Percentiles rank a stretch among this genome's conserved stretches.
Evolutionary conservation across 2,329 filamentous ascomycete genomes (phyloP).

Genomic region (Talaromyces sp.): DNA sequence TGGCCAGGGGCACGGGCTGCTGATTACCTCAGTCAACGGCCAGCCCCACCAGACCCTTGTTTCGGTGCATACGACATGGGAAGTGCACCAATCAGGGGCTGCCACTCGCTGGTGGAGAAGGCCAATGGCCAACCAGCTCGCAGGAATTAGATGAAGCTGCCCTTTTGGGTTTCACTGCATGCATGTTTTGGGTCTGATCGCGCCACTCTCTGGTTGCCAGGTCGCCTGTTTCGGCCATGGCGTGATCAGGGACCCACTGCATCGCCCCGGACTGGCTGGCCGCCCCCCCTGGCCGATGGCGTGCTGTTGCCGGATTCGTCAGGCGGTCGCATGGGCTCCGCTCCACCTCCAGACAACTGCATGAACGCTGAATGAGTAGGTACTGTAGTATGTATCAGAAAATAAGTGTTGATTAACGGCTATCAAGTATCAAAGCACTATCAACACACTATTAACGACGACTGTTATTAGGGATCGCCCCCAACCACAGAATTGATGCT

Average conservation of each 20-base stretch:
- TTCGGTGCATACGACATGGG: background rate
- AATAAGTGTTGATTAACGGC: background rate
- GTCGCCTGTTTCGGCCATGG: constrained; percentile 16
- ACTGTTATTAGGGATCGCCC: background rate
- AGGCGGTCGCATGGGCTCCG: background rate
- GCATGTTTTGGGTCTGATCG: background rate
- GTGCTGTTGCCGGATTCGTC: constrained; percentile 19
- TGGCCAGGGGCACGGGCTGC: background rate
- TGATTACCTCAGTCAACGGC: background rate
- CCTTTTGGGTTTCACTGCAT: constrained; percentile 9
- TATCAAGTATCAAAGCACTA: background rate
- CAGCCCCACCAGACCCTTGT: background rate
- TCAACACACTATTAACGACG: background rate
- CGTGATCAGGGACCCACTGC: constrained; percentile 26
- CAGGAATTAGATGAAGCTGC: background rate
- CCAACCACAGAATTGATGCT: background rate
- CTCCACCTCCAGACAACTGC: background rate
- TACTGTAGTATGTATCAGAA: background rate
- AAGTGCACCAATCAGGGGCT: background rate
- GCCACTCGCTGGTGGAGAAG: background rate
- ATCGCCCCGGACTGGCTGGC: constrained; percentile 16
- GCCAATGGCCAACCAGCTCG: too few species aligned
- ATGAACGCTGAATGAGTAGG: background rate
- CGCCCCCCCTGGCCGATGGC: constrained; percentile 15
- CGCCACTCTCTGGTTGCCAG: background rate